These are phyloP conservation scores for Mycena polygramma DNA, from an alignment of 768 basidiomycete genomes.

Conservation along the genomic window DNA sequence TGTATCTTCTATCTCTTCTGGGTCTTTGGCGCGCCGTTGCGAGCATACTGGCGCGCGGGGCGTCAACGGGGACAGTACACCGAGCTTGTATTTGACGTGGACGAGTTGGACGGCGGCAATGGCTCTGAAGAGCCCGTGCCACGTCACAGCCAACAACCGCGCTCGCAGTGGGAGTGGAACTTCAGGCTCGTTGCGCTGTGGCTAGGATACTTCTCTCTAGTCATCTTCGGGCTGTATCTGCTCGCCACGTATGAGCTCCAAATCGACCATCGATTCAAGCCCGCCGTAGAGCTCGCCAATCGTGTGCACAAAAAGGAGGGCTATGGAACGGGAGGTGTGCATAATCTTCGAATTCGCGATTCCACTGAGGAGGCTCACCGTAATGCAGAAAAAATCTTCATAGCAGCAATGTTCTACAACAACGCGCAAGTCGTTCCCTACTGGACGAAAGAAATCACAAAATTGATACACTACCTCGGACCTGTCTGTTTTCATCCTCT, in stretches of 20 bases:
- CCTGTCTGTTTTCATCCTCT: conserved; percentile 30
- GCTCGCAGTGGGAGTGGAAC: too few relatives aligned
- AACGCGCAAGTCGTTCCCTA: conserved; percentile 53
- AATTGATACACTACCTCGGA: conserved; percentile 55
- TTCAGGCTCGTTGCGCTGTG: too few relatives aligned
- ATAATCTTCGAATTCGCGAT: neutral
- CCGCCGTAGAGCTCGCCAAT: neutral
- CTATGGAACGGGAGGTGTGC: conserved; percentile 28
- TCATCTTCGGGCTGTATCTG: conserved; percentile 3
- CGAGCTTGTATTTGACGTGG: too few relatives aligned
- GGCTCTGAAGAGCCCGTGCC: too few relatives aligned
- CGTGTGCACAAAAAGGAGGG: neutral
- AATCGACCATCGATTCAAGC: conserved; percentile 18
- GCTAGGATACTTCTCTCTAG: neutral
- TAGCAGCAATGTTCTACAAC: conserved; percentile 58
- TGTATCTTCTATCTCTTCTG: too few relatives aligned
- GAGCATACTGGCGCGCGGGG: too few relatives aligned
- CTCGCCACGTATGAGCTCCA: conserved; percentile 2
- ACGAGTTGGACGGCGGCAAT: too few relatives aligned
- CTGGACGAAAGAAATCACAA: conserved; percentile 53
- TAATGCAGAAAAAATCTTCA: conserved; percentile 49
- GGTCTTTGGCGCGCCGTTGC: too few relatives aligned
- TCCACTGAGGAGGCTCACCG: conserved; percentile 18
- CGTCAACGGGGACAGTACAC: too few relatives aligned
- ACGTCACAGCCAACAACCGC: too few relatives aligned